Base-by-base conservation (phyloP, 306 rosid genomes). In the Biancaea sappan region DNA sequence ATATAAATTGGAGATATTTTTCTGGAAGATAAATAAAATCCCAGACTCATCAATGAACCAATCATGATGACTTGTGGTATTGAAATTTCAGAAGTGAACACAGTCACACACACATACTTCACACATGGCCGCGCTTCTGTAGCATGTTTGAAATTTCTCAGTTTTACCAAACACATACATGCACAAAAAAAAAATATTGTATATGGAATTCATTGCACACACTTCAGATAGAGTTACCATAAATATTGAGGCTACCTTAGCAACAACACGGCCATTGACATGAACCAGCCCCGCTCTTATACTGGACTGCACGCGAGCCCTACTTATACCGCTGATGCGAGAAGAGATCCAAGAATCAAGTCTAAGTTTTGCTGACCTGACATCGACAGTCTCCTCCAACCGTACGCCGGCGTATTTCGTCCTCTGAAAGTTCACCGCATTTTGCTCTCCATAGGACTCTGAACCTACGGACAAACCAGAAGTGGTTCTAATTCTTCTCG, bases 331-430 rank as follows among this genome's bases (percentile, higher is more conserved):
- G 2, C 18, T 63, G 32, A 63, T 38, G 50, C 69, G 97, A 53
- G 87, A 83, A 73, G 97, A 86, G 43, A 92, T 88, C 97, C 97
- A 92, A 76, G 83, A 82, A 63, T 92, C 96, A 24, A 92, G 93
- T 83, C 97, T 87, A 9, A 83, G 50, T 84, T 88, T 92, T 21
- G 82, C 87, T 61, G 90, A 83, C 12, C 76, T 68, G 44, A 66
- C 44, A 44, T 63, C 28, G 28, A 88, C 71, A 21, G 32, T 37
- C 50, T 63, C 69, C 19, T 63, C 69, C 69, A 89, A 59, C 38
- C 38, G 84, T 15, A 83, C 61, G 58, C 97, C 97, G 50, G 88
- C 71, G 79, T 58, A 89, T 58, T 86, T 89, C 75, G 81, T 28
- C 74, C 69, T 71, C 51, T 38, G 60, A 2, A 41, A 80, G 24